A percentile compares a stretch with the other conserved stretches of the same genome.
Evolutionary conservation across 2,329 filamentous ascomycete genomes (phyloP).

Genomic region (Aspergillus pseudoglaucus): DNA sequence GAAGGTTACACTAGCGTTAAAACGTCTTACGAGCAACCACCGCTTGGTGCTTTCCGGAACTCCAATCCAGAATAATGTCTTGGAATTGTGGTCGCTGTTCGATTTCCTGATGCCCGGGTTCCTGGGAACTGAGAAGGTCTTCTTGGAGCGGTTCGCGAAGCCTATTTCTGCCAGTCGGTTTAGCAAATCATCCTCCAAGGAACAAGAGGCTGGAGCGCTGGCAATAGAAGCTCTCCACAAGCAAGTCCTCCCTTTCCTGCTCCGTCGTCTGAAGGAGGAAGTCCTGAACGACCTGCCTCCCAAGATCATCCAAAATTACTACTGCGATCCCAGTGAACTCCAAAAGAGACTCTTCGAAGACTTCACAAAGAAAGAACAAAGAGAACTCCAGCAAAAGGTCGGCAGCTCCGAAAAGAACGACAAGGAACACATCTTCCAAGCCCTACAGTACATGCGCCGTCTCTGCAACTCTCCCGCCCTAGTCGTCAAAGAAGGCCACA

Average conservation of each 20-base stretch:
- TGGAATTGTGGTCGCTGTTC: slow-evolving; percentile 96
- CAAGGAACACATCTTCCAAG: slow-evolving; percentile 98
- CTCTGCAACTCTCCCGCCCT: slow-evolving; percentile 95
- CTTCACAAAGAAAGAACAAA: slow-evolving; percentile 88
- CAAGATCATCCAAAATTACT: slow-evolving; percentile 99
- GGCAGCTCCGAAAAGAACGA: slow-evolving; percentile 81
- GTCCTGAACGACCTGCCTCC: slow-evolving; percentile 92
- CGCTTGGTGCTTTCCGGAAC: slow-evolving; percentile 93
- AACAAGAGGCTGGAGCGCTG: slow-evolving; percentile 92
- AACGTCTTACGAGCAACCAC: slow-evolving; percentile 83
- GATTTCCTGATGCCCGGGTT: slow-evolving; percentile 99
- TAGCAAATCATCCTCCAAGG: slow-evolving; percentile 95
- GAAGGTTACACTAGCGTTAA: slow-evolving; percentile 90
- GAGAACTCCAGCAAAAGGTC: slow-evolving; percentile 76
- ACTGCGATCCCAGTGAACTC: slow-evolving; percentile 92
- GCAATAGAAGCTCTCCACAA: slow-evolving; percentile 98
- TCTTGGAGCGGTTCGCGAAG: slow-evolving; percentile 89
- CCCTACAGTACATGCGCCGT: slow-evolving; percentile 98
- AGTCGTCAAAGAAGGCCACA: slow-evolving; percentile 90
- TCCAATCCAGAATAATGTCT: slow-evolving; percentile 94
- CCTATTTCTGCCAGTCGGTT: slow-evolving; percentile 91
- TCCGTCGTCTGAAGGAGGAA: slow-evolving; percentile 94
- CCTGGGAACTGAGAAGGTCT: slow-evolving; percentile 92
- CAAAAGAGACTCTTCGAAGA: slow-evolving; percentile 95
- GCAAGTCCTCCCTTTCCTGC: slow-evolving; percentile 91